Conservation (phyloP, 306 rosid species). For the Quercus parvula region DNA sequence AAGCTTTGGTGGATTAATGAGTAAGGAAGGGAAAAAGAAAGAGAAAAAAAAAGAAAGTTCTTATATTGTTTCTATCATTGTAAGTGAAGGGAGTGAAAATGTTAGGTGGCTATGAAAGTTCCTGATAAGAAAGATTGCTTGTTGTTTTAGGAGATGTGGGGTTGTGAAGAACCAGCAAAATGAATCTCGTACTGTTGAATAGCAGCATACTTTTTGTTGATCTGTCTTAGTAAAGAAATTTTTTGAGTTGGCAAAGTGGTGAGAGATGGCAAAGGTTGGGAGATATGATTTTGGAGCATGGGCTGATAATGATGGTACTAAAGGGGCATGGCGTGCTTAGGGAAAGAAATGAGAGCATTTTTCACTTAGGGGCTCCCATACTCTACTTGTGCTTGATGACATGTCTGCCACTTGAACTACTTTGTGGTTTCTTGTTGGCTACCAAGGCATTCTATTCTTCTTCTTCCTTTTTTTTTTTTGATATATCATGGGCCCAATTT, state of each 20-base stretch:
- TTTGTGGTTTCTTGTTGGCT: slow-evolving; percentile 43
- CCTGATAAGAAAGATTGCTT: slow-evolving; percentile 26
- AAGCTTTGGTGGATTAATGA: slow-evolving; percentile 28
- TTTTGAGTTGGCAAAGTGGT: slow-evolving; percentile 11
- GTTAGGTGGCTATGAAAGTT: slow-evolving; percentile 29
- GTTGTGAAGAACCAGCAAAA: slow-evolving; percentile 8
- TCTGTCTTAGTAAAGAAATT: slow-evolving; percentile 14
- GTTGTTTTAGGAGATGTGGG: slow-evolving; percentile 28
- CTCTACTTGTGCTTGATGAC: slow-evolving; percentile 55
- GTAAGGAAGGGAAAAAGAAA: slow-evolving; percentile 15
- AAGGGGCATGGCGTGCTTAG: slow-evolving; percentile 59
- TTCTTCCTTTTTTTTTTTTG: neutral
- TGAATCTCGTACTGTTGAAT: slow-evolving; percentile 12
- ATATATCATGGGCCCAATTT: neutral
- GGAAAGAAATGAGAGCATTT: slow-evolving; percentile 25
- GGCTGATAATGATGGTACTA: slow-evolving; percentile 55
- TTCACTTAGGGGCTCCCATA: slow-evolving; percentile 44
- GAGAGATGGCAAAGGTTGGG: slow-evolving; percentile 27
- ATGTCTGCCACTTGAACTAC: slow-evolving; percentile 58
- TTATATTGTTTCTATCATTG: slow-evolving; percentile 30
- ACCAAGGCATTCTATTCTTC: slow-evolving; percentile 17
- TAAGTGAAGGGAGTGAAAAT: slow-evolving; percentile 26
- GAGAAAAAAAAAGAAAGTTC: slow-evolving; percentile 29
- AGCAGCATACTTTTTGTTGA: neutral
- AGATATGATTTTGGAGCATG: slow-evolving; percentile 78